Evolutionary conservation across 208 protist genomes (phyloP).

Genomic region (Borovskyia barvae): DNA sequence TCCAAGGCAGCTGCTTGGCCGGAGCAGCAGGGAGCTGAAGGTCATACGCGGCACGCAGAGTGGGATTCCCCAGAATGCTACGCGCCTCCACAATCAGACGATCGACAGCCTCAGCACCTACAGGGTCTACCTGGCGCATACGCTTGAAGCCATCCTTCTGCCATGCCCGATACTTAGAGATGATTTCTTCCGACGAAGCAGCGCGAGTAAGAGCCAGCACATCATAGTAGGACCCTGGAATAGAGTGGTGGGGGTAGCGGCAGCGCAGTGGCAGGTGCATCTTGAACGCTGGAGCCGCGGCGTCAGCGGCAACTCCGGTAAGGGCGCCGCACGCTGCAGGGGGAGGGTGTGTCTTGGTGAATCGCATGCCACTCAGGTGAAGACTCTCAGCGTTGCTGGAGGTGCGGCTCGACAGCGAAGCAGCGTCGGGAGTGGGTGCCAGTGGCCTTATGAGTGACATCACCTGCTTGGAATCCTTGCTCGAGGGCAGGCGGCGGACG

Average conservation of each 20-base stretch:
- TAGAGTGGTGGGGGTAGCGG: slow-evolving; percentile 69
- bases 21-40: slow-evolving; percentile 22
- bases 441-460: slow-evolving; percentile 22
- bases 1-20: slow-evolving; percentile 24
- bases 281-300: slow-evolving; percentile 28
- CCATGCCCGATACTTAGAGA: slow-evolving; percentile 64
- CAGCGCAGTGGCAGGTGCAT: slow-evolving; percentile 74
- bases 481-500: slow-evolving; percentile 12
- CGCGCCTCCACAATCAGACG: slow-evolving; percentile 77
- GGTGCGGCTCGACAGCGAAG: slow-evolving; percentile 33
- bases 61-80: slow-evolving; percentile 71
- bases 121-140: slow-evolving; percentile 46
- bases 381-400: slow-evolving; percentile 28
- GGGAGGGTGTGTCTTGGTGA: background rate
- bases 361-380: background rate
- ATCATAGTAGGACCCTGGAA: slow-evolving; percentile 85
- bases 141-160: slow-evolving; percentile 61
- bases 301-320: background rate
- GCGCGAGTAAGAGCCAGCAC: slow-evolving; percentile 51
- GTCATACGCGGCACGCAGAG: slow-evolving; percentile 71
- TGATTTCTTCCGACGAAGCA: slow-evolving; percentile 46
- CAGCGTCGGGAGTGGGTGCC: slow-evolving; percentile 5
- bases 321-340: background rate
- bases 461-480: slow-evolving; percentile 21
- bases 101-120: slow-evolving; percentile 58